A percentile compares a stretch with the other conserved stretches of the same genome.
These are phyloP conservation scores for Aquilaria malaccensis DNA, from an alignment of 345 rosid species.

Conservation along the genomic window DNA sequence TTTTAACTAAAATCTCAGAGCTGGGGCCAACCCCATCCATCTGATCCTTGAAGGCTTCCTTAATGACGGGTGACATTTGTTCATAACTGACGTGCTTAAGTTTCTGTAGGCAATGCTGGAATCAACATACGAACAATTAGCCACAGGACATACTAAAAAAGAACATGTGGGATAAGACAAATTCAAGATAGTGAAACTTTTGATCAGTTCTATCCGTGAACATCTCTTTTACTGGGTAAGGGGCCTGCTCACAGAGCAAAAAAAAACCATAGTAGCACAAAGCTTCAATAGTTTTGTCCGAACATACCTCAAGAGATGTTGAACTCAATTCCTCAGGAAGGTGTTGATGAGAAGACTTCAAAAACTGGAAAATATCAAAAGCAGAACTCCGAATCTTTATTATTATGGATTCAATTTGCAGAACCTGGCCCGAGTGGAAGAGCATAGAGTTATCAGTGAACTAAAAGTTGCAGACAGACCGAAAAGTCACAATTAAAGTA, in stretches of 20 bases:
- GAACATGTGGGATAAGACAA: slow-evolving; percentile 1
- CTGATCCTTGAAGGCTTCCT: slow-evolving; percentile 55
- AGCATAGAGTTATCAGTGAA: slow-evolving; percentile 14
- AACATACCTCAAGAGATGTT: slow-evolving; percentile 70
- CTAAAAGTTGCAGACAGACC: background rate
- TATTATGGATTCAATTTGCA: slow-evolving; percentile 64
- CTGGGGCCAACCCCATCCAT: slow-evolving; percentile 49
- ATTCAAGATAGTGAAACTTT: no score
- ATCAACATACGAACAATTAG: slow-evolving; percentile 23
- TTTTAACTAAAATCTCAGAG: slow-evolving; percentile 59
- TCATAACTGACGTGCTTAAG: slow-evolving; percentile 50
- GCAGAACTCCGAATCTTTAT: slow-evolving; percentile 52
- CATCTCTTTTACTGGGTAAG: background rate
- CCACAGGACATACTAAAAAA: slow-evolving; percentile 3
- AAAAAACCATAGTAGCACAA: background rate
- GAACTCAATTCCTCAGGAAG: slow-evolving; percentile 63
- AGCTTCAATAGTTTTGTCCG: slow-evolving; percentile 8
- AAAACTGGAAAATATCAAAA: slow-evolving; percentile 48
- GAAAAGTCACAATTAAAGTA: slow-evolving; percentile 1
- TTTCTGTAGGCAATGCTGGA: slow-evolving; percentile 70
- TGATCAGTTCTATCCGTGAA: no score
- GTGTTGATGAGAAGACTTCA: slow-evolving; percentile 41
- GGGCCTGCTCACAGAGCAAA: no score
- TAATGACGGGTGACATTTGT: slow-evolving; percentile 50
- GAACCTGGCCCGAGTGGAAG: slow-evolving; percentile 45